Percentiles rank a stretch among this genome's conserved stretches.
phyloP scores from a whole-genome alignment of 2,329 filamentous ascomycete genomes.

The Pseudocercospora cruenta region DNA sequence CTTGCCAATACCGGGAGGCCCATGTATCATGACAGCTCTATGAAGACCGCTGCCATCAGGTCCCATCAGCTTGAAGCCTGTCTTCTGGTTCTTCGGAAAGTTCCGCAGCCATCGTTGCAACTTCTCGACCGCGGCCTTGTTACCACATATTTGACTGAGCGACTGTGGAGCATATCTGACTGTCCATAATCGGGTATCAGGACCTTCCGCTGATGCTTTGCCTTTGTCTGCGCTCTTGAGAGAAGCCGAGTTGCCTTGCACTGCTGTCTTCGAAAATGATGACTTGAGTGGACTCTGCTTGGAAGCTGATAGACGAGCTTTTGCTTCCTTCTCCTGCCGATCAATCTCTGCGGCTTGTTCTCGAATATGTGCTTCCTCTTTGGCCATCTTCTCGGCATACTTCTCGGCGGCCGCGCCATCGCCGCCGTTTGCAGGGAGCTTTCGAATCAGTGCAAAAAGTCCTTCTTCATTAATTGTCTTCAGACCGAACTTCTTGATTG shows the following conservation, averaged over 20 bases:
- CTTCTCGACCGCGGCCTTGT: conserved; percentile 86
- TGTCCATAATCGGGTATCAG: conserved; percentile 78
- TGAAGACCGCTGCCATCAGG: conserved; percentile 81
- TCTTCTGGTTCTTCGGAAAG: conserved; percentile 78
- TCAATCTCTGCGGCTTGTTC: conserved; percentile 85
- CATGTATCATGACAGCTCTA: conserved; percentile 91
- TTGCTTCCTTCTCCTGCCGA: conserved; percentile 63
- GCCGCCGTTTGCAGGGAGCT: conserved; percentile 82
- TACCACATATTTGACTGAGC: conserved; percentile 88
- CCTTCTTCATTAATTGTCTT: conserved; percentile 96
- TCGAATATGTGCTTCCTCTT: conserved; percentile 80
- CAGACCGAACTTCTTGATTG: conserved; percentile 76
- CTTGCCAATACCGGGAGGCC: conserved; percentile 94
- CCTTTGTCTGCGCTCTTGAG: conserved; percentile 39
- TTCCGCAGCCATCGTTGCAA: conserved; percentile 84
- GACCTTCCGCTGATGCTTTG: conserved; percentile 43
- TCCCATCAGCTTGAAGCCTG: conserved; percentile 79
- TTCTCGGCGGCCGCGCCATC: conserved; percentile 86
- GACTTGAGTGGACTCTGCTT: conserved; percentile 47
- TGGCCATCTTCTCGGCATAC: conserved; percentile 78
- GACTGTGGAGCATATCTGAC: conserved; percentile 90
- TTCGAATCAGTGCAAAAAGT: conserved; percentile 80
- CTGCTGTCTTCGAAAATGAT: conserved; percentile 20
- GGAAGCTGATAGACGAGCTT: conserved; percentile 42
- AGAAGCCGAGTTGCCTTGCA: conserved; percentile 38